Conservation (phyloP, 371 early-diverging fungal species). For the Catenaria anguillulae region DNA sequence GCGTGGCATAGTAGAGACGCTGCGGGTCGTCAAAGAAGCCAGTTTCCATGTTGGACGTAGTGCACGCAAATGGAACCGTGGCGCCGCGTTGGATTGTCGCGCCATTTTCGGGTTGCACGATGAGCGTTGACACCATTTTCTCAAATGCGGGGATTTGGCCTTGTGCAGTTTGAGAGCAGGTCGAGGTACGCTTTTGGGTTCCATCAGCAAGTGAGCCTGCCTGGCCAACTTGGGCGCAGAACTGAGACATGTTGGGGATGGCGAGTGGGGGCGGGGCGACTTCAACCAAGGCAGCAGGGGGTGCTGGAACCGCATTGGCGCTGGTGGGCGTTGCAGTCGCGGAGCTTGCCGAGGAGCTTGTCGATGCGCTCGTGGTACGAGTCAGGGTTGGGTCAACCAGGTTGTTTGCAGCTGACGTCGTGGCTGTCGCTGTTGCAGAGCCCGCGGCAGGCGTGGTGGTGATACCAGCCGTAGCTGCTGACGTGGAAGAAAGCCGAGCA, state of each 20-base stretch:
- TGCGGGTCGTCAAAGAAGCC: conserved; percentile 22
- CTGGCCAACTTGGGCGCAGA: conserved; percentile 12
- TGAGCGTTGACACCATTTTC: conserved; percentile 26
- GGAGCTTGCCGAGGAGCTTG: too few relatives aligned
- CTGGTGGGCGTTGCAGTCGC: too few relatives aligned
- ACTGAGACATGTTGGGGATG: neutral
- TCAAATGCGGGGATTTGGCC: conserved; percentile 18
- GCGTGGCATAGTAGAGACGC: conserved; percentile 17
- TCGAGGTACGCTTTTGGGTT: conserved; percentile 12
- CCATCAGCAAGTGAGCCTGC: conserved; percentile 12
- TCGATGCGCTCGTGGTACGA: too few relatives aligned
- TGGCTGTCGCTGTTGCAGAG: too few relatives aligned
- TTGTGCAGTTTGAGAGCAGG: conserved; percentile 15
- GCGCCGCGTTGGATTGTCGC: conserved; percentile 11
- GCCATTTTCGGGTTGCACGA: conserved; percentile 15
- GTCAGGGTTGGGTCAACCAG: too few relatives aligned
- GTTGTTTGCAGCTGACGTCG: too few relatives aligned
- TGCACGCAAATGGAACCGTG: conserved; percentile 13
- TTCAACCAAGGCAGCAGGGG: too few relatives aligned
- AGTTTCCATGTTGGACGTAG: conserved; percentile 14
- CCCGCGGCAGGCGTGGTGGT: too few relatives aligned
- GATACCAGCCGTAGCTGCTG: too few relatives aligned
- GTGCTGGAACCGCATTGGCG: too few relatives aligned
- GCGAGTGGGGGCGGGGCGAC: too few relatives aligned
- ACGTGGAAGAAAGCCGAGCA: too few relatives aligned